Percentiles rank a stretch among this genome's conserved stretches.
phyloP scores from a whole-genome alignment of 2,329 filamentous ascomycete species.

The Fusarium sp. region DNA sequence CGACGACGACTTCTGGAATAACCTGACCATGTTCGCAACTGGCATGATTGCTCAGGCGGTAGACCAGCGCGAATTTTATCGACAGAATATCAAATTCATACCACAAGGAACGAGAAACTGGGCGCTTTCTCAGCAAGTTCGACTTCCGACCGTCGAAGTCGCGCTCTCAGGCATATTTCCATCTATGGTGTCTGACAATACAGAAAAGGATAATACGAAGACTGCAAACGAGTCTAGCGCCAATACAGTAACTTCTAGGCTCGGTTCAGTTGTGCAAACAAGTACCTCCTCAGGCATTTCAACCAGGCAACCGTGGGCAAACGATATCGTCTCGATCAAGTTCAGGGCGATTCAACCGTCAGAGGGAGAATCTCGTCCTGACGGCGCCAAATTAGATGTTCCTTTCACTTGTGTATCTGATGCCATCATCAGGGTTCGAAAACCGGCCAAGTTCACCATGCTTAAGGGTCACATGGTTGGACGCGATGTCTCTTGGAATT shows the following conservation, averaged over 20 bases:
- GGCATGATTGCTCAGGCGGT: slow-evolving; percentile 65
- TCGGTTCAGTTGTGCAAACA: slow-evolving; percentile 44
- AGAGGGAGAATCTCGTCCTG: slow-evolving; percentile 20
- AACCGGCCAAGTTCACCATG: slow-evolving; percentile 67
- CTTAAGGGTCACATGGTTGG: slow-evolving; percentile 67
- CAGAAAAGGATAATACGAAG: slow-evolving; percentile 34
- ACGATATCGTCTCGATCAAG: slow-evolving; percentile 69
- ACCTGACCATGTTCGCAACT: slow-evolving; percentile 64
- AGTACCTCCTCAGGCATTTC: slow-evolving; percentile 35
- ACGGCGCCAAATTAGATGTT: slow-evolving; percentile 16
- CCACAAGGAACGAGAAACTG: slow-evolving; percentile 53
- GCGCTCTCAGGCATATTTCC: slow-evolving; percentile 63
- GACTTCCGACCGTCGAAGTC: slow-evolving; percentile 63
- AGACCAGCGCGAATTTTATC: slow-evolving; percentile 63
- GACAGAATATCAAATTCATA: slow-evolving; percentile 58
- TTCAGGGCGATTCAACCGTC: slow-evolving; percentile 62
- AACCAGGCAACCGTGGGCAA: slow-evolving; percentile 65
- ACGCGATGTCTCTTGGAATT: slow-evolving; percentile 72
- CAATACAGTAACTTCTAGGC: slow-evolving; percentile 33
- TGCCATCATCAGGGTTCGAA: slow-evolving; percentile 67
- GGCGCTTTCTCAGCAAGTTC: slow-evolving; percentile 59
- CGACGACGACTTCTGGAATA: slow-evolving; percentile 65
- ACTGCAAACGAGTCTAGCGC: slow-evolving; percentile 13
- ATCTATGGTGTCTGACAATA: slow-evolving; percentile 50
- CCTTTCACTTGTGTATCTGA: slow-evolving; percentile 61